phyloP scores from a whole-genome alignment of 2,329 filamentous ascomycete genomes.

The Hawksworthiomyces lignivorus region DNA sequence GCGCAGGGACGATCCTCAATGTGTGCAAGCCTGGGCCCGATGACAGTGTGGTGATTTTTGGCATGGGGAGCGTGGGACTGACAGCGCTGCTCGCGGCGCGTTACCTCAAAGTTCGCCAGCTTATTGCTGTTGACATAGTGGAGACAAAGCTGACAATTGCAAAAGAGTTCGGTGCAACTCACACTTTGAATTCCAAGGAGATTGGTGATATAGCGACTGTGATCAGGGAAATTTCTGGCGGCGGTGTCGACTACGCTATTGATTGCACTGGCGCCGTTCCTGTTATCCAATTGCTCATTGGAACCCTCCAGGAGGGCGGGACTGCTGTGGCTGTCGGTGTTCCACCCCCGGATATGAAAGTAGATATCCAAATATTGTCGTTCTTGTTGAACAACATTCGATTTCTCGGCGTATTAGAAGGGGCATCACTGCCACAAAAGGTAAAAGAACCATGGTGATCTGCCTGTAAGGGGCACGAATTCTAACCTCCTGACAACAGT shows the following conservation, averaged over 20 bases:
- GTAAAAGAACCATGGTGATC: constrained; percentile 6
- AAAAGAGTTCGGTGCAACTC: constrained; percentile 18
- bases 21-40: constrained; percentile 18
- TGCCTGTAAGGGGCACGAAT: background rate
- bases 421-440: constrained; percentile 21
- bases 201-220: constrained; percentile 20
- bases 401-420: constrained; percentile 26
- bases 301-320: constrained; percentile 21
- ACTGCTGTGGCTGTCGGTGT: constrained; percentile 26
- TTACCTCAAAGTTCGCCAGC: background rate
- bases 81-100: background rate
- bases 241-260: constrained; percentile 21
- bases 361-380: constrained; percentile 18
- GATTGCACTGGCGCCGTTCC: constrained; percentile 24
- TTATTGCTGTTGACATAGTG: background rate
- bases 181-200: constrained; percentile 27
- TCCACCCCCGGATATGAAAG: constrained; percentile 18
- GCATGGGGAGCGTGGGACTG: background rate
- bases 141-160: background rate
- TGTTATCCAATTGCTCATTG: constrained; percentile 23
- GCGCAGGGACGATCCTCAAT: constrained; percentile 32
- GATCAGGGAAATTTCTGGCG: constrained; percentile 21
- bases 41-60: background rate
- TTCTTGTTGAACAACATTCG: constrained; percentile 18
- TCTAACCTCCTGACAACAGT: constrained; percentile 15